phyloP scores from a whole-genome alignment of 2,329 filamentous ascomycete genomes.

The Aschersonia sp. region DNA sequence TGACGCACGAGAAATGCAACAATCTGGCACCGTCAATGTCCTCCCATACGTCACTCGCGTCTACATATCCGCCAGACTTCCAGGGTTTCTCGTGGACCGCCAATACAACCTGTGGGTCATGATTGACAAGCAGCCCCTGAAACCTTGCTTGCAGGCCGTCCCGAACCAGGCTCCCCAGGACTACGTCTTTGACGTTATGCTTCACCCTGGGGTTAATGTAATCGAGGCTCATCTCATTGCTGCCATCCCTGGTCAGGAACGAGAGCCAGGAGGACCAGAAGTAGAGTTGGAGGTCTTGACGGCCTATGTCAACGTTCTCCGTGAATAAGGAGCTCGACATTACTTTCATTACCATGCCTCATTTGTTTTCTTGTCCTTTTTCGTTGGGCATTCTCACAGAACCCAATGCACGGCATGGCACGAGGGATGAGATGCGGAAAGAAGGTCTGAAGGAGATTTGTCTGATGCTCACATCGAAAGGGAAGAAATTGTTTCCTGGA shows the following conservation, averaged over 20 bases:
- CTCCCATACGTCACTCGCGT: slow-evolving; percentile 54
- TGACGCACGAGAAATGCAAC: slow-evolving; percentile 49
- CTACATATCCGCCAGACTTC: slow-evolving; percentile 54
- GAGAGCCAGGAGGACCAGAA: slow-evolving; percentile 41
- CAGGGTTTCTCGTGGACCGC: slow-evolving; percentile 46
- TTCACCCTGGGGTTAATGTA: slow-evolving; percentile 61
- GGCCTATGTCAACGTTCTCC: slow-evolving; percentile 58
- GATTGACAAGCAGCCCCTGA: slow-evolving; percentile 51
- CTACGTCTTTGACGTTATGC: slow-evolving; percentile 60
- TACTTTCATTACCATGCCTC: no score
- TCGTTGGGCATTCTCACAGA: no score
- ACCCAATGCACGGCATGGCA: no score
- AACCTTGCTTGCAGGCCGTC: slow-evolving; percentile 28
- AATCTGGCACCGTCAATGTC: slow-evolving; percentile 59
- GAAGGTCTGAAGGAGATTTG: no score
- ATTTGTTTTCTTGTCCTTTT: no score
- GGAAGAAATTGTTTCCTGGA: no score
- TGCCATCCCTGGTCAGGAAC: slow-evolving; percentile 46
- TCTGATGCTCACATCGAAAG: no score
- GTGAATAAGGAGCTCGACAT: slow-evolving; percentile 5
- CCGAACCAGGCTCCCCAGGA: slow-evolving; percentile 42
- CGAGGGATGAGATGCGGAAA: no score
- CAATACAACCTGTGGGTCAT: slow-evolving; percentile 67
- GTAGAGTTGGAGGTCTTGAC: slow-evolving; percentile 69
- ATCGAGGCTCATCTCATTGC: slow-evolving; percentile 69